Base-by-base conservation (phyloP, 2,329 filamentous ascomycete species). In the Xylariaceae sp. region DNA sequence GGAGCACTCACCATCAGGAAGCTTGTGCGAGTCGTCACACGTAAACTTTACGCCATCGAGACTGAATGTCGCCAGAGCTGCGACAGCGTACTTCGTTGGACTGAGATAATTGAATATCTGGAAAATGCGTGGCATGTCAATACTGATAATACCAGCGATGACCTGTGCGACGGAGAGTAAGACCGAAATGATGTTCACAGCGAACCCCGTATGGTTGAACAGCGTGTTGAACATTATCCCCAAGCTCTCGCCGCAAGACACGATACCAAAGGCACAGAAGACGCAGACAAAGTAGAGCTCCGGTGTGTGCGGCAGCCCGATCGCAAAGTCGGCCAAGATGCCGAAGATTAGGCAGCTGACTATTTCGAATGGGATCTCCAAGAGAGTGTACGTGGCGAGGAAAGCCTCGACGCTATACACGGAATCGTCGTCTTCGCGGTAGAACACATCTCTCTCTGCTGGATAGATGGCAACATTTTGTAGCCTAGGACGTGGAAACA, bases 221-320 rank as follows among this genome's bases (percentile, higher is more conserved):
- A 91, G 71, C 0, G 87, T 90, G 71, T 90, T 90, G 74, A 91
- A 91, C 72, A 90, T 83, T 63, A 92, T 90, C 1, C 88, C 88
- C 1, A 91, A 64, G 48, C 83, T 87, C 72, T 91, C 88, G 22
- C 88, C 88, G 62, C 86, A 90, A 48, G 76, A 86, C 14, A 89
- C 85, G 49, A 91, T 81, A 58, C 83, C 87, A 63, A 91, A 90
- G 57, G 83, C 84, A 59, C 86, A 82, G 69, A 87, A 89, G 2
- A 82, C 76, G 47, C 79, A 75, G 40, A 87, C 78, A 60, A 90
- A 88, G 67, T 86, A 88, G 66, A 89, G 82, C 54, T 77, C 72
- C 0, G 72, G 77, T 0, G 83, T 86, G 31, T 81, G 77, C 6
- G 84, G 78, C 11, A 91, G 73, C 0, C 85, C 86, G 4, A 84